Conservation (phyloP, 768 basidiomycete species). For the Xerocomus brunneocitrinus region DNA sequence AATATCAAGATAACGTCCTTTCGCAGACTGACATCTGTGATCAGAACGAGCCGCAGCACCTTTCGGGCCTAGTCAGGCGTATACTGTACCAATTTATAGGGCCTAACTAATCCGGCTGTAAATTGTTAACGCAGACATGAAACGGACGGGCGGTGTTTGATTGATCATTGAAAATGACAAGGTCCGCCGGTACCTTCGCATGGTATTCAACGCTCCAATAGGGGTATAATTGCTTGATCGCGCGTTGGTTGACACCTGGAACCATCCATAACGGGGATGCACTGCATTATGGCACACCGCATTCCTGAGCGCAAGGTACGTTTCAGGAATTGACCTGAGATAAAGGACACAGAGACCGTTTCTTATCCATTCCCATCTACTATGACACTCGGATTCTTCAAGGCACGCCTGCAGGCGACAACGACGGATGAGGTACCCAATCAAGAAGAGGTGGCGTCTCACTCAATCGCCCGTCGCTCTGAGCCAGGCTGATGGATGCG, state of each 20-base stretch:
- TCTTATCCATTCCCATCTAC: background rate
- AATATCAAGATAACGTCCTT: background rate
- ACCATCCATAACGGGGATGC: background rate
- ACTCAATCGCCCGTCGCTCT: background rate
- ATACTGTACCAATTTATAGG: constrained; percentile 89
- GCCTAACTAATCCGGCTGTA: constrained; percentile 51
- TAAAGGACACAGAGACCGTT: background rate
- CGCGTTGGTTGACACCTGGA: background rate
- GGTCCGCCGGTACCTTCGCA: background rate
- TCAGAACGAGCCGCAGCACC: constrained; percentile 69
- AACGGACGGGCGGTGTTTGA: background rate
- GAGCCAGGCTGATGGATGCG: background rate
- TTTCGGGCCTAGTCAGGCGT: constrained; percentile 75
- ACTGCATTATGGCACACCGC: background rate
- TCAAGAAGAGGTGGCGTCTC: constrained; percentile 13
- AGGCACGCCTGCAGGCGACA: background rate
- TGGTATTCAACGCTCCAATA: background rate
- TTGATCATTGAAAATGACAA: background rate
- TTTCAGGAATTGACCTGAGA: background rate
- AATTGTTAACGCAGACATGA: background rate
- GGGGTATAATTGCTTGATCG: background rate
- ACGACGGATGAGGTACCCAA: background rate
- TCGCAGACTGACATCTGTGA: constrained; percentile 2
- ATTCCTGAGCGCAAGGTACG: background rate
- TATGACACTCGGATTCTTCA: constrained; percentile 1